These are phyloP conservation scores for Sarocladiaceae sp. DNA, from an alignment of 2,329 filamentous ascomycete genomes.

Conservation along the genomic window DNA sequence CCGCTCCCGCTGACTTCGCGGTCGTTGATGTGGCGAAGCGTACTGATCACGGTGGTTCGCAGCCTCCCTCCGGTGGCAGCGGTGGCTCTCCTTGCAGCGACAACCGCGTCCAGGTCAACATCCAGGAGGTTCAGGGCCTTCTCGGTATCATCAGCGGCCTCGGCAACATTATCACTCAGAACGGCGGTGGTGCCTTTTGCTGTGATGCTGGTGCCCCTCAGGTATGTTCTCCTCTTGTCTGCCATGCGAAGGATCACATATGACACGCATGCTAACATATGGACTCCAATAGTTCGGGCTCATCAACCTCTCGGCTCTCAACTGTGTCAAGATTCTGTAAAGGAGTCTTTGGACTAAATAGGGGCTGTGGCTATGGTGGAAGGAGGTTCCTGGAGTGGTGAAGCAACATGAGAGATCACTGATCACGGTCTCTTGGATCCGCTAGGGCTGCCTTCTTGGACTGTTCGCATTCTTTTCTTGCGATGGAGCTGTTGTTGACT, in stretches of 20 bases:
- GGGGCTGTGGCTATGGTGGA: too few species aligned
- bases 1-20: constrained; percentile 1
- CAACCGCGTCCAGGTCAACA: constrained; percentile 7
- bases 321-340: constrained; percentile 8
- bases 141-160: constrained; percentile 2
- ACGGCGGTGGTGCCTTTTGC: constrained; percentile 5
- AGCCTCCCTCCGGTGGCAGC: background rate
- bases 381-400: too few species aligned
- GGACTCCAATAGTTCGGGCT: constrained; percentile 1
- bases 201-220: constrained; percentile 5
- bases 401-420: too few species aligned
- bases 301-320: constrained; percentile 5
- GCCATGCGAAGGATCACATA: background rate
- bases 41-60: too few species aligned
- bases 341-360: background rate
- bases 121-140: constrained; percentile 6
- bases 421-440: too few species aligned
- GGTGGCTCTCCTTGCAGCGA: background rate
- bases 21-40: background rate
- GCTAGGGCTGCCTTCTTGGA: too few species aligned
- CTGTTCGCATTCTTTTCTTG: too few species aligned
- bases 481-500: too few species aligned
- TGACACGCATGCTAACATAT: background rate
- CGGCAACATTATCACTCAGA: constrained; percentile 1
- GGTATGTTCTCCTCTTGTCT: background rate